A percentile compares a stretch with the other conserved stretches of the same genome.
phyloP scores from a whole-genome alignment of 2,329 filamentous ascomycete genomes.

The Colletotrichum sp. region DNA sequence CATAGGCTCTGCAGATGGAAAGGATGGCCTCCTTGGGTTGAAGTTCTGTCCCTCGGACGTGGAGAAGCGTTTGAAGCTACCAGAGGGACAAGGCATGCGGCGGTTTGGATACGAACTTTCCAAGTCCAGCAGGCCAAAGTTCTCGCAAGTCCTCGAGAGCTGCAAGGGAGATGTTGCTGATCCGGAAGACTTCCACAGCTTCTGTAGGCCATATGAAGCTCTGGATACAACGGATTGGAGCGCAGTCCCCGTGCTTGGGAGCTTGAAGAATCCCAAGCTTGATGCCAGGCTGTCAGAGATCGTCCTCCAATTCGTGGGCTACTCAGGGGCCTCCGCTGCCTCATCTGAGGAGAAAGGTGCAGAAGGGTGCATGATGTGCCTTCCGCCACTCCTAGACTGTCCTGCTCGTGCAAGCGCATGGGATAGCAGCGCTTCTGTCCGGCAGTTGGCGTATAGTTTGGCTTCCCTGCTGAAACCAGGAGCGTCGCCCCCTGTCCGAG shows the following conservation, averaged over 20 bases:
- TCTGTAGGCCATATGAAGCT: slow-evolving; percentile 34
- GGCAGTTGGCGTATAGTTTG: slow-evolving; percentile 60
- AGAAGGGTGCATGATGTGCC: slow-evolving; percentile 56
- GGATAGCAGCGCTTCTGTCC: slow-evolving; percentile 54
- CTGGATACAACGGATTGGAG: slow-evolving; percentile 16
- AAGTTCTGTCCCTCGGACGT: slow-evolving; percentile 39
- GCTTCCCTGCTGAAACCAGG: slow-evolving; percentile 22
- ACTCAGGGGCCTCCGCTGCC: slow-evolving; percentile 36
- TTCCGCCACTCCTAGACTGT: slow-evolving; percentile 67
- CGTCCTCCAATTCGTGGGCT: slow-evolving; percentile 31
- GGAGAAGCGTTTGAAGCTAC: slow-evolving; percentile 46
- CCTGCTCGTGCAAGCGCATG: slow-evolving; percentile 61
- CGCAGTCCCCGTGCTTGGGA: neutral
- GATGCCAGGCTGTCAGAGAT: slow-evolving; percentile 46
- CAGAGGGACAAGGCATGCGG: slow-evolving; percentile 28
- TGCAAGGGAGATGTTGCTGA: slow-evolving; percentile 21
- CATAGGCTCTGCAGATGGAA: slow-evolving; percentile 20
- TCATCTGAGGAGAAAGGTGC: slow-evolving; percentile 25
- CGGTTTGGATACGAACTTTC: slow-evolving; percentile 41
- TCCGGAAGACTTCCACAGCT: slow-evolving; percentile 27
- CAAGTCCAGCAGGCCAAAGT: slow-evolving; percentile 29
- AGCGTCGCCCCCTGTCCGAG: slow-evolving; percentile 28
- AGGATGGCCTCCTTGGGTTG: slow-evolving; percentile 13
- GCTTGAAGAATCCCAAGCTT: slow-evolving; percentile 20
- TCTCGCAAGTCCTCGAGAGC: slow-evolving; percentile 20